Evolutionary conservation across 352 stramenopile species (phyloP).

Genomic region (Phytopythium chamaehyphon): DNA sequence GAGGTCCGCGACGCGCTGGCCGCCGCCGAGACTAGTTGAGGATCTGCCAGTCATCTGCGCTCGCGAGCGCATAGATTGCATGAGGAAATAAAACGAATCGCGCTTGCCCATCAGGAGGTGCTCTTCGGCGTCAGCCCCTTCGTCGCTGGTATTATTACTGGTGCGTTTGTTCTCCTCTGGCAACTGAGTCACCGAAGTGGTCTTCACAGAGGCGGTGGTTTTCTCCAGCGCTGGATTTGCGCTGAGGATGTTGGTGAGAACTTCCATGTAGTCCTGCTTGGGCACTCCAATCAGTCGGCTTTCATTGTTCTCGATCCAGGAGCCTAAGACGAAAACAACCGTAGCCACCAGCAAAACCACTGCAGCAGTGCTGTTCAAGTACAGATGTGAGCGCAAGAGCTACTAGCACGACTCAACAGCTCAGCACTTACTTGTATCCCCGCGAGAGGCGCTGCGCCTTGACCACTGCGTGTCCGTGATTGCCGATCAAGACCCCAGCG

Average conservation of each 20-base stretch:
- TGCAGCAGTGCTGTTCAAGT: slow-evolving; percentile 26
- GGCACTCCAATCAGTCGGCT: slow-evolving; percentile 57
- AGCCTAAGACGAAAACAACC: slow-evolving; percentile 44
- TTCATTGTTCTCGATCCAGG: slow-evolving; percentile 77
- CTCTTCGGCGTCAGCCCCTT: slow-evolving; percentile 16
- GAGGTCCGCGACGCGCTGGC: slow-evolving; percentile 49
- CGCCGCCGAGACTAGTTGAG: not conserved
- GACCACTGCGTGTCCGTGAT: slow-evolving; percentile 49
- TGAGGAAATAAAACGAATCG: slow-evolving; percentile 82
- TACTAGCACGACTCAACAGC: not conserved
- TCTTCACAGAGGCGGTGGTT: not conserved
- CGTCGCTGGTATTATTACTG: not conserved
- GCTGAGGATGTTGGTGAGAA: slow-evolving; percentile 61
- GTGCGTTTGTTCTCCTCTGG: not conserved
- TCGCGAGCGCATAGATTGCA: slow-evolving; percentile 43
- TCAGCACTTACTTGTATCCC: slow-evolving; percentile 34
- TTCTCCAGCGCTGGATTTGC: slow-evolving; percentile 19
- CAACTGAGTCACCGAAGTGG: not conserved
- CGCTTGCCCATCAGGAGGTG: slow-evolving; percentile 38
- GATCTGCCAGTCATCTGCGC: not conserved
- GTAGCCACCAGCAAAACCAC: slow-evolving; percentile 47
- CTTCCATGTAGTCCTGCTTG: slow-evolving; percentile 56
- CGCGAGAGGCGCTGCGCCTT: slow-evolving; percentile 40
- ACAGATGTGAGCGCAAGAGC: not conserved
- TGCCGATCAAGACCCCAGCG: slow-evolving; percentile 47